Base-by-base conservation (phyloP, 2,329 filamentous ascomycete species). In the Aspergillus sp. region DNA sequence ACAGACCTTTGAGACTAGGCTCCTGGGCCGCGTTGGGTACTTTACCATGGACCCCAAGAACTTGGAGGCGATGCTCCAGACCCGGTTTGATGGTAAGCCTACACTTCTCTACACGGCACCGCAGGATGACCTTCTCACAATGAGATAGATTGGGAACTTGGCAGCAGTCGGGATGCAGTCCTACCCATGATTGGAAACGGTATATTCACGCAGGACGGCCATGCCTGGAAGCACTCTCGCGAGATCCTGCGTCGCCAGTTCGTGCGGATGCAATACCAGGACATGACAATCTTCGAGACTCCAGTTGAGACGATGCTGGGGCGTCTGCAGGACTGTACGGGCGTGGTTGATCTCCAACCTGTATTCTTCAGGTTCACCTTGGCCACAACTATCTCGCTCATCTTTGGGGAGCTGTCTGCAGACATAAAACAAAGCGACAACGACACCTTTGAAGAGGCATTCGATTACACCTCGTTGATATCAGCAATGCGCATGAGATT, bases 311-410 rank as follows among this genome's bases (percentile, higher is more conserved):
- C 77, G 48, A 64, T 81, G 30, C 67, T 81, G 22, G 30, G 25
- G 5, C 58, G 47, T 52, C 30, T 74, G 2, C 60, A 59, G 13
- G 25, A 31, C 2, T 68, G 67, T 2, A 60, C 69, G 9, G 65
- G 64, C 4, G 54, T 65, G 22, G 30, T 73, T 11, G 61, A 66
- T 47, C 56, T 81, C 0, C 70, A 78, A 57, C 73, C 77, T 0
- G 64, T 79, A 0, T 80, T 81, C 59, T 77, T 79, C 61, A 68
- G 72, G 30, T 66, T 77, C 31, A 79, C 76, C 1, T 62, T 79
- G 23, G 74, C 77, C 54, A 74, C 73, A 0, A 73, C 76, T 3
- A 77, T 72, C 0, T 70, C 73, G 30, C 71, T 78, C n/a, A 66
- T 78, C 7, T 79, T 78, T 41, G 76, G 77, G 8, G 68, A 73